phyloP scores from a whole-genome alignment of 495 filamentous ascomycete species.

The Penicillium taxi region DNA sequence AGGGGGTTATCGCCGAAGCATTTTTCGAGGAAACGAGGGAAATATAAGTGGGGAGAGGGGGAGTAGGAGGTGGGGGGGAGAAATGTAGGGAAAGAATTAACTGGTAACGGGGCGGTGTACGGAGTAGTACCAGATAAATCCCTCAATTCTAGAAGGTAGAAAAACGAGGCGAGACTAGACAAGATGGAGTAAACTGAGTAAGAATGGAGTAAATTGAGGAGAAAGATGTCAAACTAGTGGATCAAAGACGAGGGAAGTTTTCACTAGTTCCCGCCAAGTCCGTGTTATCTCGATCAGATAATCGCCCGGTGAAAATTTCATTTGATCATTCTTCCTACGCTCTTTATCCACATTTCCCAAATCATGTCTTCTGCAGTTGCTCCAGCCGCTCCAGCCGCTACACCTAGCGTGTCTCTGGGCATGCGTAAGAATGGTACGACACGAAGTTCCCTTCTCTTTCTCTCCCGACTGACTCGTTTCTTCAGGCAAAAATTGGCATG shows the following conservation, averaged over 20 bases:
- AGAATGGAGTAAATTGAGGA: slow-evolving; percentile 1
- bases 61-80: slow-evolving; percentile 2
- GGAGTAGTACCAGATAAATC: background rate
- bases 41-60: background rate
- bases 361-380: slow-evolving; percentile 13
- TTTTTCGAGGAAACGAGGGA: slow-evolving; percentile 9
- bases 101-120: slow-evolving; percentile 5
- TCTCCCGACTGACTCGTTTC: slow-evolving; percentile 3
- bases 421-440: slow-evolving; percentile 41
- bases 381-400: slow-evolving; percentile 13
- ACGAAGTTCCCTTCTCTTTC: slow-evolving; percentile 3
- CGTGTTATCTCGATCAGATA: slow-evolving; percentile 28
- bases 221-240: slow-evolving; percentile 12
- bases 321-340: background rate
- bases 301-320: slow-evolving; percentile 19
- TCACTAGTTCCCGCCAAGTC: slow-evolving; percentile 20
- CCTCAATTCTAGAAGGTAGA: slow-evolving; percentile 7
- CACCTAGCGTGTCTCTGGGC: slow-evolving; percentile 23
- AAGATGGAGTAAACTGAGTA: slow-evolving; percentile 2
- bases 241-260: slow-evolving; percentile 17
- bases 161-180: slow-evolving; percentile 14
- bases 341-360: background rate
- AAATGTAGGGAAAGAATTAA: slow-evolving; percentile 8
- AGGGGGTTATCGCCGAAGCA: slow-evolving; percentile 26
- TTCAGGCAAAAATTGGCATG: slow-evolving; percentile 92